phyloP scores from a whole-genome alignment of 2,329 filamentous ascomycete genomes.

The Uncinocarpus reesii region DNA sequence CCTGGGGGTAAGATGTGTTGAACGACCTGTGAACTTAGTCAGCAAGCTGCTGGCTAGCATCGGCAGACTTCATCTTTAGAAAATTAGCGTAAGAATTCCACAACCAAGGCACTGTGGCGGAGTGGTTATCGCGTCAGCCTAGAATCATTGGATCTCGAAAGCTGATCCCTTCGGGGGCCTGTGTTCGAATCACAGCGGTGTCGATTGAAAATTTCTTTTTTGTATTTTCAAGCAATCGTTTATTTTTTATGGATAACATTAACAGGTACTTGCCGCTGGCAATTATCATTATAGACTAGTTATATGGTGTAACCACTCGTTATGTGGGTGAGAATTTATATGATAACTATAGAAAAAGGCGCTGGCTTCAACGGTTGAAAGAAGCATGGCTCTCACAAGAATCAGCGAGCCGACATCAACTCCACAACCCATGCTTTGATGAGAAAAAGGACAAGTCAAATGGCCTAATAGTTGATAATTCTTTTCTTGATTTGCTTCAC shows the following conservation, averaged over 20 bases:
- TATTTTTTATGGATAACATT: neutral
- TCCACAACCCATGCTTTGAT: no score
- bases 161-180: conserved; percentile 13
- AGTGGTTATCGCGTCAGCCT: conserved; percentile 14
- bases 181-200: conserved; percentile 12
- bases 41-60: neutral
- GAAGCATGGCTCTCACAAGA: no score
- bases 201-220: neutral
- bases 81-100: neutral
- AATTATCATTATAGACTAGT: neutral
- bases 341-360: no score
- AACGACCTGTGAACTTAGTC: neutral
- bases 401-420: no score
- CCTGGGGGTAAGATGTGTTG: no score
- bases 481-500: conserved; percentile 50
- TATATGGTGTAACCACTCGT: no score
- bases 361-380: no score
- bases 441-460: no score
- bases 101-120: conserved; percentile 9
- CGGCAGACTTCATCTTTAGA: neutral
- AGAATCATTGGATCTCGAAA: conserved; percentile 3
- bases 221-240: neutral
- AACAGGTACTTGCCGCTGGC: neutral
- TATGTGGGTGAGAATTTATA: no score
- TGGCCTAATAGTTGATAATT: conserved; percentile 57